Evolutionary conservation across 257 asterid species (phyloP), one percentile per base, ranked within the genome.

Genomic region (Jacaranda copaia): DNA sequence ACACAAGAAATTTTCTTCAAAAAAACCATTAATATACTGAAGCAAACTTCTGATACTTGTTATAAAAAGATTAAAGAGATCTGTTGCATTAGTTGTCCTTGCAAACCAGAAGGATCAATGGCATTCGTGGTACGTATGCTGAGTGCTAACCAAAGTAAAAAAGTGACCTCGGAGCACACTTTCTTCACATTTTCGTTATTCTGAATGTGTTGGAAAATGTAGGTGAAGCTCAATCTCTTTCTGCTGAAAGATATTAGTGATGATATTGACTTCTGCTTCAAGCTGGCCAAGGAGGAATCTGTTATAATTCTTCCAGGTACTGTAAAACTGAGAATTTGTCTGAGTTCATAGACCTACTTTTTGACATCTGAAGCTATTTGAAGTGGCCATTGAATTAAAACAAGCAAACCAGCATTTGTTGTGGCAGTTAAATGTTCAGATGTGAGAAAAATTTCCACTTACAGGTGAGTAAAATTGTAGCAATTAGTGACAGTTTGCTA

Each of bases 261-360:
- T 52, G 98, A 91, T 61, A 66, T 90, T 9, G 96, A 93, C 76
- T 93, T 93, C 71, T 92, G 92, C 77, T 85, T 93, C 82, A 93
- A 93, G 87, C 83, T 91, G 76, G 97, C 96, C 62, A 90, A 83
- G 78, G 96, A 90, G 85, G 97, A 91, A 73, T 85, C 90, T 39
- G 88, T 93, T 49, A 85, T 93, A 69, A 72, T 91, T 76, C 97
- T 93, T 84, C 98, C 98, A 80, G 97, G 98, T 91, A 81, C 76
- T 66, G 6, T 51, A 14, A 49, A 45, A 19, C 15, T 3, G n/a
- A 42, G 18, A 12, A 16, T 6, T 38, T 8, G 35, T 14, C 58
- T 52, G 58, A 20, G 32, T 25, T 25, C 32, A 25, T 25, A 25
- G 32, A 25, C 32, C 32, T 25, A 25, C 2, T 25, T 25, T 25